Base-by-base conservation (phyloP, 306 rosid species). In the Morella rubra region DNA sequence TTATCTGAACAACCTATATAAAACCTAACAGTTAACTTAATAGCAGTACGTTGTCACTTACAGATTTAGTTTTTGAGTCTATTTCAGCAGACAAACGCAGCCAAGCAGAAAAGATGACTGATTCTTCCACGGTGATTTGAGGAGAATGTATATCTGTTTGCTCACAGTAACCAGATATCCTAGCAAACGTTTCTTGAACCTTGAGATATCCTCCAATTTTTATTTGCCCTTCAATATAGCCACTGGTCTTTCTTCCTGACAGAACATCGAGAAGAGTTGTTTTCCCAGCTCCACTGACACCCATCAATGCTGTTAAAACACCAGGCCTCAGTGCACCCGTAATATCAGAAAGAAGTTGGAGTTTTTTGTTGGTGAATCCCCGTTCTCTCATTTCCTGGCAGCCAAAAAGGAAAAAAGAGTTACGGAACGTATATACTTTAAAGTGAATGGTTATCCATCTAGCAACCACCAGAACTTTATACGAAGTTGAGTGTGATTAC, bases 341-440 rank as follows among this genome's bases (percentile, higher is more conserved):
- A 65, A 65, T 65, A 65, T 65, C 50, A 65, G 71, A 65, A 65
- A 65, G 71, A 15, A 65, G 46, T 65, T 65, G 27, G 3, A 65
- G 71, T 42, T 65, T 47, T 78, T 27, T 65, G 66, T 82, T 69
- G 5, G 24, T 61, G 47, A 75, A 71, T 19, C 87, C 88, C 11
- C 55, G 46, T 9, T 73, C 72, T 75, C 78, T 85, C 88, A 82
- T 84, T 84, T 85, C 88, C 91, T 82, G 76, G 60, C 50, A 13
- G 22, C 42, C 13, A 66, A 42, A 46, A 68, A 8, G 55, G 32
- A 42, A 16, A 37, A 24, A 22, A 19, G 62, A 5, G 27, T 18
- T 11, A 60, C 8, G 12, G 66, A 60, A 59, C 11, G 3, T 4
- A 46, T 19, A 3, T 20, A 5, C 20, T 12, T 4, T 69, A 10